phyloP scores from a whole-genome alignment of 2,329 filamentous ascomycete genomes.

The Anthostomella pinea region DNA sequence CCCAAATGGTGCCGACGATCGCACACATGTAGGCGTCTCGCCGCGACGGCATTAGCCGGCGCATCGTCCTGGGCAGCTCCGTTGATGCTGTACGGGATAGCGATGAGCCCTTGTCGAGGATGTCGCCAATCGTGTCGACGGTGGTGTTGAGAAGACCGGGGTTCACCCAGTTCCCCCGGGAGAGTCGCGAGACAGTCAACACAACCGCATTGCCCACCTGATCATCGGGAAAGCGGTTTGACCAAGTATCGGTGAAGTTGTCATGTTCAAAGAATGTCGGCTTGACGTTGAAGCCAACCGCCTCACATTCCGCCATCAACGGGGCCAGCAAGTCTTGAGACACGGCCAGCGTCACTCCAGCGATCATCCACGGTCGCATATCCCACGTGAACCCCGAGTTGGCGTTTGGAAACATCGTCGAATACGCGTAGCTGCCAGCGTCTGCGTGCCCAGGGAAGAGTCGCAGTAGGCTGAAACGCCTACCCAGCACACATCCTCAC shows the following conservation, averaged over 20 bases:
- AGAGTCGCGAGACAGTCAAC: neutral
- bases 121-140: neutral
- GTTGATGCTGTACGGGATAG: constrained; percentile 1
- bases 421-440: too few species aligned
- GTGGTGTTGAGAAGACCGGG: neutral
- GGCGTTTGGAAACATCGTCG: too few species aligned
- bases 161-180: neutral
- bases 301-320: neutral
- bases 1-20: too few species aligned
- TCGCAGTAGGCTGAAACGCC: too few species aligned
- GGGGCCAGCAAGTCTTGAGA: neutral
- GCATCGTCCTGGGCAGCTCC: neutral
- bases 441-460: too few species aligned
- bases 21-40: too few species aligned
- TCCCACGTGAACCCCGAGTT: constrained; percentile 34
- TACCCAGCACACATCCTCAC: too few species aligned
- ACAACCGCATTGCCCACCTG: neutral
- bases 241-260: neutral
- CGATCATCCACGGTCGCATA: constrained; percentile 17
- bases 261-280: neutral
- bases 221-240: neutral
- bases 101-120: neutral
- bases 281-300: neutral
- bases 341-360: neutral
- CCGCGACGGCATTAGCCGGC: too few species aligned